These are phyloP conservation scores for Monilinia fructigena DNA, from an alignment of 2,329 filamentous ascomycete species.

Conservation along the genomic window DNA sequence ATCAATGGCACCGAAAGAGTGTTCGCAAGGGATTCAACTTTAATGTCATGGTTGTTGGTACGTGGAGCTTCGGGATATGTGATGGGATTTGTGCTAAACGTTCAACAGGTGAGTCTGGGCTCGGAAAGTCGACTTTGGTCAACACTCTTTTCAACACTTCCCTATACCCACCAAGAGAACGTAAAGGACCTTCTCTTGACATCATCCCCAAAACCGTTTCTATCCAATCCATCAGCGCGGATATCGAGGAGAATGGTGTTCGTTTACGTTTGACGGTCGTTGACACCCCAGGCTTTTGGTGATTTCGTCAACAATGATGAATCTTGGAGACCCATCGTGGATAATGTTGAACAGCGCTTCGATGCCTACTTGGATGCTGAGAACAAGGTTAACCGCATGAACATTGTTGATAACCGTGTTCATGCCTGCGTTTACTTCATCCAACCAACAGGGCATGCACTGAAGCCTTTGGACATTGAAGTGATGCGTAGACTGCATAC, in stretches of 20 bases:
- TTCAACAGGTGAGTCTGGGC: conserved; percentile 84
- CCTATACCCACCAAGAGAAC: conserved; percentile 97
- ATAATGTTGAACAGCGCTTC: conserved; percentile 99
- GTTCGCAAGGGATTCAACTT: conserved; percentile 99
- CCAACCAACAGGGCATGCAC: conserved; percentile 94
- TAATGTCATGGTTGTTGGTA: conserved; percentile 99
- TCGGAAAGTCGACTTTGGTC: conserved; percentile 98
- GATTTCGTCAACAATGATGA: conserved; percentile 99
- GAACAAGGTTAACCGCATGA: conserved; percentile 99
- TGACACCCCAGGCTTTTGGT: conserved; percentile 96
- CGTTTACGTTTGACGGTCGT: conserved; percentile 95
- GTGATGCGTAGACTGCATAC: conserved; percentile 99
- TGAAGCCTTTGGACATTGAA: conserved; percentile 98
- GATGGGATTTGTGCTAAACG: conserved; percentile 27
- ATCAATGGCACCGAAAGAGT: conserved; percentile 99
- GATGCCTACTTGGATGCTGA: conserved; percentile 98
- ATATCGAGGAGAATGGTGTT: conserved; percentile 98
- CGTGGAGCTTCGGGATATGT: conserved; percentile 44
- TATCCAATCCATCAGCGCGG: conserved; percentile 91
- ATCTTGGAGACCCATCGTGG: conserved; percentile 97
- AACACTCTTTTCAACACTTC: conserved; percentile 99
- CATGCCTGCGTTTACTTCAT: conserved; percentile 99
- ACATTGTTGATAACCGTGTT: conserved; percentile 98
- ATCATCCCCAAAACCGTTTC: conserved; percentile 98
- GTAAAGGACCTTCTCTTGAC: conserved; percentile 93